Evolutionary conservation across 2,329 filamentous ascomycete species (phyloP).

Genomic region (Shiraia sp.): DNA sequence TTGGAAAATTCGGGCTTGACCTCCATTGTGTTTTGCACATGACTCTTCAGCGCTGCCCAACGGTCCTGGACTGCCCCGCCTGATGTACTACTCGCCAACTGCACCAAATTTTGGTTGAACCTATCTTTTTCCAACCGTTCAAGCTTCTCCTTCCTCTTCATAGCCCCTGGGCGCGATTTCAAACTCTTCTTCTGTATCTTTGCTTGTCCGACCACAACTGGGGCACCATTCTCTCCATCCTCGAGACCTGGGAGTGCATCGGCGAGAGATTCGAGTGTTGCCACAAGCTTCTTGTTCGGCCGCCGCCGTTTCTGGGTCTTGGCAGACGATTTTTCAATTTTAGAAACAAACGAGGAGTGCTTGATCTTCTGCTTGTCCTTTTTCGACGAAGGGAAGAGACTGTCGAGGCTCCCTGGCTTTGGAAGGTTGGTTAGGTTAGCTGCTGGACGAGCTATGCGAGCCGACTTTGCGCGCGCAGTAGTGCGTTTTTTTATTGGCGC

Average conservation of each 20-base stretch:
- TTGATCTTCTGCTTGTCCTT: constrained; percentile 82
- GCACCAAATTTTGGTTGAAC: constrained; percentile 81
- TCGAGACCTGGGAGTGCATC: constrained; percentile 75
- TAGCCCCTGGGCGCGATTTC: constrained; percentile 67
- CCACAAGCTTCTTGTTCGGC: constrained; percentile 75
- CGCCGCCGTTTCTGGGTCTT: constrained; percentile 67
- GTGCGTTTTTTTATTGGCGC: constrained; percentile 44
- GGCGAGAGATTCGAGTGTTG: constrained; percentile 74
- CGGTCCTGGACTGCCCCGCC: constrained; percentile 43
- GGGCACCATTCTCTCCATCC: constrained; percentile 33
- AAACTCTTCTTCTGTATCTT: constrained; percentile 76
- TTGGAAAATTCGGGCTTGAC: constrained; percentile 74
- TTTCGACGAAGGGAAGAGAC: constrained; percentile 71
- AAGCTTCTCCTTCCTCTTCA: constrained; percentile 81
- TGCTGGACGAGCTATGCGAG: constrained; percentile 27
- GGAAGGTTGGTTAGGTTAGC: constrained; percentile 22
- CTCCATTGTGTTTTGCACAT: constrained; percentile 87
- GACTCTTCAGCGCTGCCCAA: constrained; percentile 81
- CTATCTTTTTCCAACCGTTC: constrained; percentile 80
- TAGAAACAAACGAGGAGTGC: constrained; percentile 76
- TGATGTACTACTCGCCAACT: constrained; percentile 56
- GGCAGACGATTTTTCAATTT: constrained; percentile 66
- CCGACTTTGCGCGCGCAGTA: constrained; percentile 39
- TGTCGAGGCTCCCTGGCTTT: constrained; percentile 40
- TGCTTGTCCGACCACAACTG: constrained; percentile 52